Evolutionary conservation across 164 flowering plant genomes (phyloP), one percentile per base, ranked within the genome.

Genomic region (Vitis rotundifolia): DNA sequence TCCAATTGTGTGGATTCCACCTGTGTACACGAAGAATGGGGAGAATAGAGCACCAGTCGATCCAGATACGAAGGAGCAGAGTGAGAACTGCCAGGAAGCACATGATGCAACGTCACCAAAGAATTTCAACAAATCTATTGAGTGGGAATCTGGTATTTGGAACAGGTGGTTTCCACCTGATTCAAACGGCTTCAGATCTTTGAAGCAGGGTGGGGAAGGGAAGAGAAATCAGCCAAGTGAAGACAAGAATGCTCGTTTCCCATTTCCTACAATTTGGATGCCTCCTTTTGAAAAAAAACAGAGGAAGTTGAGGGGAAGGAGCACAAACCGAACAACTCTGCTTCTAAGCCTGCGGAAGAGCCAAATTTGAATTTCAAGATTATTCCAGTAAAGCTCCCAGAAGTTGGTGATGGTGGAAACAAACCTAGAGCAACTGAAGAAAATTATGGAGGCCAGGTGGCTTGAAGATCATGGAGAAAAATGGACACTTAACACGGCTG

Each of bases 1-100:
- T 70, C 93, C 90, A 12, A 12, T 84, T 28, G 52, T 84, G 49
- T 87, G 90, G 89, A 56, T 89, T 55, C 90, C 92, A 5, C 79
- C 83, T 13, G 84, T 73, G 19, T 69, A 67, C 19, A 11, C 53
- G 71, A 76, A 60, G 61, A 68, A 70, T 11, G 63, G 28, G 28
- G 73, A 72, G 51, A 51, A 55, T 1, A 16, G 13, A 31, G 65
- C 48, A 50, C 63, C 62, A 15, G 1, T n/a, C 15, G 77, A 67
- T 57, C 26, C 73, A 31, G 60, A 67, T 64, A 22, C 28, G 5
- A 48, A 9, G 18, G 67, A 57, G 8, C 51, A n/a, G 48, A 57
- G 66, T 15, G 44, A 37, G 44, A 37, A 37, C 3, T 5, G 44
- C 44, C 7, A 37, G 5, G 6, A 37, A 37, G 44, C 49, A 8